phyloP scores from a whole-genome alignment of 768 basidiomycete genomes.

The Floccularia luteovirens region DNA sequence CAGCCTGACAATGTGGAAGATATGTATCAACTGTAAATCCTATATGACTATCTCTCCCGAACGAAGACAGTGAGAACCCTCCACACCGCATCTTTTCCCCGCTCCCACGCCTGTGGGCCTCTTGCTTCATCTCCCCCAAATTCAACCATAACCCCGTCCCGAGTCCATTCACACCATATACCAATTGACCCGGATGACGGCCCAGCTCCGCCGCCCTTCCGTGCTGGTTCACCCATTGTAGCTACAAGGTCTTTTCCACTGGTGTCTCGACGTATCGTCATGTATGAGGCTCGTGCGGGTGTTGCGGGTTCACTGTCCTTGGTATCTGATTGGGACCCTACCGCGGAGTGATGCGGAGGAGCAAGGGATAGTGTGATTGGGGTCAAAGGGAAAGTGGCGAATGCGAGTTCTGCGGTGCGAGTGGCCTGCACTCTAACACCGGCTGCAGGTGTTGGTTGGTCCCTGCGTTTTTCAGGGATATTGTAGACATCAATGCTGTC shows the following conservation, averaged over 20 bases:
- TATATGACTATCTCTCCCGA: no score
- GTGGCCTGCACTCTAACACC: conserved; percentile 24
- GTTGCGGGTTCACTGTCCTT: conserved; percentile 29
- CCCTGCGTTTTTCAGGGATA: no score
- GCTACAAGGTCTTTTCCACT: conserved; percentile 76
- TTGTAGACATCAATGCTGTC: conserved; percentile 87
- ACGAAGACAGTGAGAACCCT: conserved; percentile 61
- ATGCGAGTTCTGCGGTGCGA: conserved; percentile 42
- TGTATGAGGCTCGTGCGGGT: conserved; percentile 23
- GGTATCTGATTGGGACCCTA: no score
- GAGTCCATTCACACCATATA: conserved; percentile 92
- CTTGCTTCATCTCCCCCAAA: conserved; percentile 73
- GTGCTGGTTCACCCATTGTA: conserved; percentile 74
- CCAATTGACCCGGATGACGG: conserved; percentile 80
- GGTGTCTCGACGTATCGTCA: conserved; percentile 40
- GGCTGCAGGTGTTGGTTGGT: conserved; percentile 16
- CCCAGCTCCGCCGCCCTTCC: conserved; percentile 87
- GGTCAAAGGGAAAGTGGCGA: conserved; percentile 46
- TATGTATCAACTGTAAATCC: no score
- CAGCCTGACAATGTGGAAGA: no score
- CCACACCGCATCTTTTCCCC: conserved; percentile 78
- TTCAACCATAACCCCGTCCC: conserved; percentile 77
- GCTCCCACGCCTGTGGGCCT: conserved; percentile 84
- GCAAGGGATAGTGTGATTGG: conserved; percentile 43
- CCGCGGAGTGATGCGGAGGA: no score